These are phyloP conservation scores for Sporothrix curviconia DNA, from an alignment of 2,329 filamentous ascomycete genomes.

Conservation along the genomic window DNA sequence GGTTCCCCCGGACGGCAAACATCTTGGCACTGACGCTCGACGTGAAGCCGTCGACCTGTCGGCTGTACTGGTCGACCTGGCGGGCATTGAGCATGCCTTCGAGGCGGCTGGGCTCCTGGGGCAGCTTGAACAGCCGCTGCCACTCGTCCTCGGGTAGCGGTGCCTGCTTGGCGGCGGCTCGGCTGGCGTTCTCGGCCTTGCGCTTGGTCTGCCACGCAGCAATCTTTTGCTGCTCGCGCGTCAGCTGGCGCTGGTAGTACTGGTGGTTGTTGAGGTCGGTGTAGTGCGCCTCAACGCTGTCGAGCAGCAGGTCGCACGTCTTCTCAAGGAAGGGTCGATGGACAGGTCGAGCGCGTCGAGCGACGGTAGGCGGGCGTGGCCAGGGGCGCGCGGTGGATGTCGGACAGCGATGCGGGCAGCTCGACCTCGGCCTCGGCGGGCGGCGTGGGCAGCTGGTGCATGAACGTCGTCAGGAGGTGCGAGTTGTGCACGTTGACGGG, in stretches of 20 bases:
- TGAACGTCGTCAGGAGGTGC: constrained; percentile 88
- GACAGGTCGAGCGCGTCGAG: constrained; percentile 84
- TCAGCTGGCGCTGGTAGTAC: constrained; percentile 86
- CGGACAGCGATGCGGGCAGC: constrained; percentile 71
- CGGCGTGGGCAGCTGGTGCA: constrained; percentile 78
- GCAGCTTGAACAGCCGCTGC: constrained; percentile 96
- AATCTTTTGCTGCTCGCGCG: constrained; percentile 93
- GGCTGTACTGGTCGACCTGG: constrained; percentile 96
- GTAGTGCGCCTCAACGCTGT: constrained; percentile 96
- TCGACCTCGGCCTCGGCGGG: constrained; percentile 59
- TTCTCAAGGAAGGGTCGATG: constrained; percentile 98
- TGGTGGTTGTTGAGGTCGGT: constrained; percentile 99
- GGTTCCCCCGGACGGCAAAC: constrained; percentile 81
- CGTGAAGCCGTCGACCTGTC: constrained; percentile 94
- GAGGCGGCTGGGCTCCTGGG: constrained; percentile 83
- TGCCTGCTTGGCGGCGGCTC: constrained; percentile 78
- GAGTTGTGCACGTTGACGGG: constrained; percentile 92
- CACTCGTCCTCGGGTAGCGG: constrained; percentile 94
- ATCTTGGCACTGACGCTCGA: constrained; percentile 91
- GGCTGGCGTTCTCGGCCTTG: constrained; percentile 86
- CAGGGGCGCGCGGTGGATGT: constrained; percentile 61
- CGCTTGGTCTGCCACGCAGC: constrained; percentile 94
- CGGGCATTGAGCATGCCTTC: constrained; percentile 92
- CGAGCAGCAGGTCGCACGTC: constrained; percentile 91
- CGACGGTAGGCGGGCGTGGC: constrained; percentile 68